Conservation (phyloP, 2,329 filamentous ascomycete species). For the Macrophomina tecta region DNA sequence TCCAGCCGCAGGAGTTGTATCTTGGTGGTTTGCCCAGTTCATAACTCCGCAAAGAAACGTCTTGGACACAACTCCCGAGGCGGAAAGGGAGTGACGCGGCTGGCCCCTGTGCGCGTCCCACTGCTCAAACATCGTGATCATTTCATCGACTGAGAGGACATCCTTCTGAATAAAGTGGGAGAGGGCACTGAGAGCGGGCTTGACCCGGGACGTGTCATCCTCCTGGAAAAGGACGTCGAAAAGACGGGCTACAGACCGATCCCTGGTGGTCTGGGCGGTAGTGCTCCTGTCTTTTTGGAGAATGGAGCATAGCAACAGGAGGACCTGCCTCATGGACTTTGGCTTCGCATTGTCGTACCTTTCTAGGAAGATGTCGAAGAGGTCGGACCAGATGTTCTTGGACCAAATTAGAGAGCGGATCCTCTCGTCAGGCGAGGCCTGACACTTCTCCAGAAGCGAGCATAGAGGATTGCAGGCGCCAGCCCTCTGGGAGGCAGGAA, state of each 20-base stretch:
- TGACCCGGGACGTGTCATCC: conserved; percentile 68
- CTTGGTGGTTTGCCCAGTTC: conserved; percentile 47
- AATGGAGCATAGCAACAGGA: conserved; percentile 47
- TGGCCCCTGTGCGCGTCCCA: conserved; percentile 4
- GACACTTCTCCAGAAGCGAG: conserved; percentile 49
- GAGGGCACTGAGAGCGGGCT: conserved; percentile 71
- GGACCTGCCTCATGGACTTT: conserved; percentile 55
- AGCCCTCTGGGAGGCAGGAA: conserved; percentile 48
- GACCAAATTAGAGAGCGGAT: conserved; percentile 42
- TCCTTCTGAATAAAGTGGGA: conserved; percentile 70
- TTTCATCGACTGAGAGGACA: conserved; percentile 51
- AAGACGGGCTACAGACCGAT: conserved; percentile 48
- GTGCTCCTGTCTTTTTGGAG: conserved; percentile 39
- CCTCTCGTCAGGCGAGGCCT: conserved; percentile 38
- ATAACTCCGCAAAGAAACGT: conserved; percentile 36
- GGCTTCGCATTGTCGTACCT: conserved; percentile 51
- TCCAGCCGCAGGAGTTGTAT: conserved; percentile 47
- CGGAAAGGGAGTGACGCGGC: not conserved
- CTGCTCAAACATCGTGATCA: conserved; percentile 33
- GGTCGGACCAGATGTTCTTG: conserved; percentile 45
- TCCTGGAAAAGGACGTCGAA: conserved; percentile 66
- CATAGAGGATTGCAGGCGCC: conserved; percentile 56
- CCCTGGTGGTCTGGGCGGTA: not conserved
- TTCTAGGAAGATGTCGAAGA: conserved; percentile 50
- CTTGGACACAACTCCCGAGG: not conserved